Percentiles rank a stretch among this genome's conserved stretches.
Conservation (phyloP, 495 filamentous ascomycete genomes). For the Aspergillus heteromorphus region DNA sequence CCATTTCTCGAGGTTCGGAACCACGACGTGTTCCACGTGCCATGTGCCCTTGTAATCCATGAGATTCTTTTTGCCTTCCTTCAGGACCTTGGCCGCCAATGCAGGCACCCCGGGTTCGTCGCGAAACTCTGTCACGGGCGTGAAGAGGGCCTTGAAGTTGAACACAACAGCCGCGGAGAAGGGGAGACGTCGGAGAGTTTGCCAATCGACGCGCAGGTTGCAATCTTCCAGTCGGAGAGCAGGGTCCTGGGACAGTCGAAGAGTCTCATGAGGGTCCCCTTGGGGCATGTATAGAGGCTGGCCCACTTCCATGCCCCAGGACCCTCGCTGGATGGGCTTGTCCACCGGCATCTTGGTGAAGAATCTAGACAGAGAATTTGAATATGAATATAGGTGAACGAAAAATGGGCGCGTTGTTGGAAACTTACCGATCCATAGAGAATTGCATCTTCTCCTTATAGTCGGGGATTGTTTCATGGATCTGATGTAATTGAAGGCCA, state of each 20-base stretch:
- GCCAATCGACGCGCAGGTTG: conserved; percentile 84
- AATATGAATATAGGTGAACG: no score
- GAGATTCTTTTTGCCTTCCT: conserved; percentile 65
- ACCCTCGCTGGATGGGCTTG: conserved; percentile 76
- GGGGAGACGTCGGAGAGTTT: conserved; percentile 79
- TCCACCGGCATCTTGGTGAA: conserved; percentile 74
- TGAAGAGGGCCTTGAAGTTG: conserved; percentile 91
- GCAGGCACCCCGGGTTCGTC: conserved; percentile 71
- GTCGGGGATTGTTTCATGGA: conserved; percentile 76
- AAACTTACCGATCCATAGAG: conserved; percentile 70
- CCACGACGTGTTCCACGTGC: conserved; percentile 71
- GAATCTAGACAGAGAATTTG: no score
- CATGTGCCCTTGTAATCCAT: conserved; percentile 85
- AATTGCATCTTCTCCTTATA: conserved; percentile 90
- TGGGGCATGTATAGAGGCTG: conserved; percentile 74
- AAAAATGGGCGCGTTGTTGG: no score
- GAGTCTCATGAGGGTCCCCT: conserved; percentile 60
- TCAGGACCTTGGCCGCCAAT: conserved; percentile 61
- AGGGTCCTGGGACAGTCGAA: conserved; percentile 52
- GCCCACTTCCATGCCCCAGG: conserved; percentile 81
- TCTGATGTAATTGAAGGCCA: conserved; percentile 64
- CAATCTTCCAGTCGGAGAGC: conserved; percentile 54
- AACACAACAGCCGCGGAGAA: conserved; percentile 72
- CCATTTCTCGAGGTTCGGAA: conserved; percentile 65
- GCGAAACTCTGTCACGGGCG: conserved; percentile 64